Evolutionary conservation across 2,329 filamentous ascomycete species (phyloP), one percentile per base, ranked within the genome.

Genomic region (Colletotrichum sp.): DNA sequence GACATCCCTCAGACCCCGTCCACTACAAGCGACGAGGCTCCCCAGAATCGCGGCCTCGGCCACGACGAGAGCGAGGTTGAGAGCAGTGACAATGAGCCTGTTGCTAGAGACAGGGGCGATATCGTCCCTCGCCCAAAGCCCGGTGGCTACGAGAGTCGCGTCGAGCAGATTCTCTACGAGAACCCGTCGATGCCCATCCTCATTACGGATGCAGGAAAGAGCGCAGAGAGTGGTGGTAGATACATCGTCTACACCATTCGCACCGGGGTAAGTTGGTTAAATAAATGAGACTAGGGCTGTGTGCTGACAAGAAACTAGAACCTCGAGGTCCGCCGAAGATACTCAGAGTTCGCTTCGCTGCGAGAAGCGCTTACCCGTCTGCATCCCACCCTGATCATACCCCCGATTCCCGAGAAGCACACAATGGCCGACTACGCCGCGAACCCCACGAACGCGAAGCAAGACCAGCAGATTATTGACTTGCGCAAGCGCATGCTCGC

Each of bases 371-470:
- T 99, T 32, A 96, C 96, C 63, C 94, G 95, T 80, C 90, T 99
- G 77, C 98, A 99, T 83, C 97, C 98, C 9, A 99, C 97, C 0
- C 90, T 99, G 57, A 95, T 99, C 81, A 95, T 99, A 68, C 98
- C 97, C 9, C 97, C 97, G 5, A 99, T 99, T 81, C 97, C 97
- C 26, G 98, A 99, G 86, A 99, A 99, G 85, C 97, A 99, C 85
- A 97, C 96, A 62, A 98, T 99, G 94, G 96, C 96, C 77, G 97
- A 99, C 84, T 99, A 99, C 83, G 97, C 97, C 18, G 96, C 98
- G 32, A 99, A 98, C 81, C 97, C 98, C 3, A 99, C 97, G 48
- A 98, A 96, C 81, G 98, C 98, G 22, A 99, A 98, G 84, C 96
- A 99, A 85, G 98, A 99, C 83, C 94, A 96, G 74, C 95, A 96